phyloP scores from a whole-genome alignment of 73 alveolate genomes.

The Effrenium voratum region DNA sequence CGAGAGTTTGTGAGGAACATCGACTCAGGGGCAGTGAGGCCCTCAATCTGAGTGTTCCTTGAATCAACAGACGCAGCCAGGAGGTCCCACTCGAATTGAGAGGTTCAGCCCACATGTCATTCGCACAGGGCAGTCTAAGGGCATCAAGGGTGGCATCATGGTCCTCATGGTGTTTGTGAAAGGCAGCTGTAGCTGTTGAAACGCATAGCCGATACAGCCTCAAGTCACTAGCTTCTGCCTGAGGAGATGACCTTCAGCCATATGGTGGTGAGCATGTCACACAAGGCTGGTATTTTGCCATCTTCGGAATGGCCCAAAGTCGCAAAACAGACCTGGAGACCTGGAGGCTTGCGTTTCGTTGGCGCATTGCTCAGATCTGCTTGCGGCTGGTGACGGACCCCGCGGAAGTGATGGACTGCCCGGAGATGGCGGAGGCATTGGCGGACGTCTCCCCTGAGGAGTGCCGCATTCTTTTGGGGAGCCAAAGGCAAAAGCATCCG shows the following conservation, averaged over 20 bases:
- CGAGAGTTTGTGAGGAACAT: constrained; percentile 48
- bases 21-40: constrained; percentile 1
- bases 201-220: no score
- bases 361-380: constrained; percentile 28
- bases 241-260: constrained; percentile 56
- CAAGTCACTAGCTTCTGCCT: background rate
- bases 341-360: background rate
- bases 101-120: no score
- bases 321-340: background rate
- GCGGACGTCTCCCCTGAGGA: constrained; percentile 54
- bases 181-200: no score
- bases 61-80: no score
- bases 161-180: no score
- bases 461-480: background rate
- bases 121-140: no score
- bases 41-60: background rate
- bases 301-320: background rate
- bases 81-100: no score
- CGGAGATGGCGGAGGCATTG: constrained; percentile 74
- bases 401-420: constrained; percentile 87
- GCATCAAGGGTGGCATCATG: no score
- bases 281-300: constrained; percentile 9
- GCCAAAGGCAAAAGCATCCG: background rate
- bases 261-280: constrained; percentile 42
- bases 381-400: constrained; percentile 90